Percentiles rank a stretch among this genome's conserved stretches.
These are phyloP conservation scores for Teratosphaeria gauchensis DNA, from an alignment of 2,329 filamentous ascomycete genomes.

Conservation along the genomic window DNA sequence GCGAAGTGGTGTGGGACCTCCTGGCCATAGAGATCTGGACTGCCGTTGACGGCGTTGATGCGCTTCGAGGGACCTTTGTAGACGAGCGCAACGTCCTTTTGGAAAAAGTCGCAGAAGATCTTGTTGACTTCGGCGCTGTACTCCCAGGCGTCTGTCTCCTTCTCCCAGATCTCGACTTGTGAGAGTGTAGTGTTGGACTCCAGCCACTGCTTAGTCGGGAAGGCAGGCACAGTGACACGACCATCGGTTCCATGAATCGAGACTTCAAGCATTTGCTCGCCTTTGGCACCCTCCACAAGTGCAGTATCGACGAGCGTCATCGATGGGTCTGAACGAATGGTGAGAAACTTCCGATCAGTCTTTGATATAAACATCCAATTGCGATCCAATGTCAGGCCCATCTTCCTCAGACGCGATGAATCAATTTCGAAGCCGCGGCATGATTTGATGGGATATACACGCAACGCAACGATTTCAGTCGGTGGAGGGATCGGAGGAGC, in stretches of 20 bases:
- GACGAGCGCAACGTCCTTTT: slow-evolving; percentile 46
- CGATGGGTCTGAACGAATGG: slow-evolving; percentile 49
- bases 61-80: slow-evolving; percentile 54
- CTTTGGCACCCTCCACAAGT: slow-evolving; percentile 30
- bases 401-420: slow-evolving; percentile 42
- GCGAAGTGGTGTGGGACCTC: slow-evolving; percentile 44
- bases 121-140: slow-evolving; percentile 44
- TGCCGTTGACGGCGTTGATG: slow-evolving; percentile 47
- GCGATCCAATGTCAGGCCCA: slow-evolving; percentile 52
- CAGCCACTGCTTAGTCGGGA: slow-evolving; percentile 46
- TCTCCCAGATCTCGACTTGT: slow-evolving; percentile 49
- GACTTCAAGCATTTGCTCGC: slow-evolving; percentile 37
- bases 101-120: slow-evolving; percentile 47
- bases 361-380: slow-evolving; percentile 56
- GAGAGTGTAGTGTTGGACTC: slow-evolving; percentile 40
- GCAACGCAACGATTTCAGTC: slow-evolving; percentile 39
- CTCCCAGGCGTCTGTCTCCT: slow-evolving; percentile 47
- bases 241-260: slow-evolving; percentile 34
- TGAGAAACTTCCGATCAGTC: slow-evolving; percentile 45
- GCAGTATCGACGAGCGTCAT: slow-evolving; percentile 55
- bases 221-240: slow-evolving; percentile 45
- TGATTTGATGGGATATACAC: slow-evolving; percentile 57
- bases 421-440: slow-evolving; percentile 52
- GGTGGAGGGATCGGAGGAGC: slow-evolving; percentile 25
- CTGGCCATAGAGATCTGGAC: slow-evolving; percentile 41